Percentiles rank a stretch among this genome's conserved stretches.
These are phyloP conservation scores for Fusarium camptoceras DNA, from an alignment of 2,329 filamentous ascomycete genomes.

Conservation along the genomic window DNA sequence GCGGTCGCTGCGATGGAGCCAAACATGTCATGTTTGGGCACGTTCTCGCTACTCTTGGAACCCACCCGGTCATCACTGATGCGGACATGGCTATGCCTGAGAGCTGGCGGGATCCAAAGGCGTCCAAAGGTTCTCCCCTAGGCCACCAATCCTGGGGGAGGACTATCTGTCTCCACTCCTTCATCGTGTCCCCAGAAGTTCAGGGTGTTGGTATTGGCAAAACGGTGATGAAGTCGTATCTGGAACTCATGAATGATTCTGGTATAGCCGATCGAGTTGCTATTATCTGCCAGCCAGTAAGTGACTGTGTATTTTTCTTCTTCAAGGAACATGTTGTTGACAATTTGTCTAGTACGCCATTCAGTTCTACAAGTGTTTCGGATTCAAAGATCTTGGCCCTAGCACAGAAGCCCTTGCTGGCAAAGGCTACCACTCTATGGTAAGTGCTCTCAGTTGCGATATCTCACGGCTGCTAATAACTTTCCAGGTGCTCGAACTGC, in stretches of 20 bases:
- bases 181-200: conserved; percentile 81
- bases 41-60: conserved; percentile 79
- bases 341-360: conserved; percentile 66
- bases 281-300: conserved; percentile 79
- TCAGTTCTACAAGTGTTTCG: conserved; percentile 79
- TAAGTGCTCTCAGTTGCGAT: conserved; percentile 52
- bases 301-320: conserved; percentile 33
- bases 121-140: conserved; percentile 56
- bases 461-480: conserved; percentile 1
- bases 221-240: conserved; percentile 79
- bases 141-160: conserved; percentile 80
- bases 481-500: conserved; percentile 41
- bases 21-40: conserved; percentile 78
- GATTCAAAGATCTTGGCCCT: conserved; percentile 75
- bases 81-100: conserved; percentile 79
- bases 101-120: conserved; percentile 69
- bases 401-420: conserved; percentile 80
- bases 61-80: conserved; percentile 74
- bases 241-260: conserved; percentile 79
- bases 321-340: conserved; percentile 4
- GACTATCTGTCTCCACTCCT: conserved; percentile 84
- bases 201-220: conserved; percentile 80
- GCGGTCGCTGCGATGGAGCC: conserved; percentile 48
- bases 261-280: conserved; percentile 78
- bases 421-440: conserved; percentile 86